Evolutionary conservation across 176 grass and related monocot genomes (phyloP), one percentile per base, ranked within the genome.

Genomic region (Neostapfia colusana): DNA sequence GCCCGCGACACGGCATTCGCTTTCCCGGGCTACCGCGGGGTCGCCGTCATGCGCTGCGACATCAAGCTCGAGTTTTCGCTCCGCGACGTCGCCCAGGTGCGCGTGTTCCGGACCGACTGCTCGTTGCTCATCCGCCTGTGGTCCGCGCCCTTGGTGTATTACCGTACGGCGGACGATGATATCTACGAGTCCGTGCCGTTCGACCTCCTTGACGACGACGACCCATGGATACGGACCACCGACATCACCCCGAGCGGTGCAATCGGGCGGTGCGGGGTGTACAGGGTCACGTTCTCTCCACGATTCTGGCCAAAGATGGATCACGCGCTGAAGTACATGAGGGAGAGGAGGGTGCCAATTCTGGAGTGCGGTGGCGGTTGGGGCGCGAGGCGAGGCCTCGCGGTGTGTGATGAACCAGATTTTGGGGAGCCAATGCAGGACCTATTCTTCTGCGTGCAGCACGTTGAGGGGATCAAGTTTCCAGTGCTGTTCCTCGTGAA

Each of bases 121-220:
- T 78, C 76, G 13, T 76, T 97, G 68, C 84, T 91, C 10, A 45
- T 97, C 28, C 88, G 82, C 24, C 53, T 91, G 7, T 11, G 17
- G 35, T 73, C 86, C 1, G 27, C 79, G 7, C 91, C 91, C 9
- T 42, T 35, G 23, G 40, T 90, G 4, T 85, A 72, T 55, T 93
- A 97, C 74, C 86, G 89, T 42, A 97, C 89, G n/a, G 91, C 91
- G 0, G 91, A 93, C 25, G 94, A 93, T 73, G 94, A 91, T 80
- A 93, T 93, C 71, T 55, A 88, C 45, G 82, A 51, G 14, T 68
- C 94, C 1, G 80, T 91, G 67, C 86, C 94, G 1, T 80, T 82
- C 55, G 84, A 89, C 75, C 70, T 97, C 36, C 81, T 91, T 9
- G 90, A 97, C 16, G 94, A 97, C 2, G 88, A 91, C 5, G 91